These are phyloP conservation scores for Candida ascalaphidarum DNA, from an alignment of 805 yeast species.

Conservation along the genomic window DNA sequence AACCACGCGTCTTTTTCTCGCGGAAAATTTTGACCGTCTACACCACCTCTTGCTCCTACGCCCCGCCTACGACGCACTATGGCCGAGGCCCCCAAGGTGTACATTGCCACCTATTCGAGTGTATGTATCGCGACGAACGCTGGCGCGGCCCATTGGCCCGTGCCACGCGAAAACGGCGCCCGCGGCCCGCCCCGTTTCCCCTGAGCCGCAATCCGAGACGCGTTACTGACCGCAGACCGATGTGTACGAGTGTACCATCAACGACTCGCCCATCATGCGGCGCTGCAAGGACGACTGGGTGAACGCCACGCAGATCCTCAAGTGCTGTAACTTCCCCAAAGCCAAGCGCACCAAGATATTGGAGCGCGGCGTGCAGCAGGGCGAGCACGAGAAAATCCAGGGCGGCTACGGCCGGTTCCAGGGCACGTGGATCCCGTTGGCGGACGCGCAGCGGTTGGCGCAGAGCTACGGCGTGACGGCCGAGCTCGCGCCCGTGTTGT, in stretches of 20 bases:
- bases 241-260: slow-evolving; percentile 67
- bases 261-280: slow-evolving; percentile 79
- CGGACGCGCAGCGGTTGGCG: slow-evolving; percentile 48
- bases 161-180: too few relatives aligned
- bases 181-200: too few relatives aligned
- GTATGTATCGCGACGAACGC: slow-evolving; percentile 18
- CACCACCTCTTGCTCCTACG: too few relatives aligned
- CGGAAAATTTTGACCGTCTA: too few relatives aligned
- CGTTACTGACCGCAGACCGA: slow-evolving; percentile 22
- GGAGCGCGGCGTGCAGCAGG: slow-evolving; percentile 88
- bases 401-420: slow-evolving; percentile 97
- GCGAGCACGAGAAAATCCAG: slow-evolving; percentile 86
- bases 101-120: slow-evolving; percentile 37
- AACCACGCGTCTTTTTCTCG: too few relatives aligned
- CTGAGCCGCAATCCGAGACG: neutral
- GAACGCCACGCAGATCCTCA: slow-evolving; percentile 91
- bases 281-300: slow-evolving; percentile 91
- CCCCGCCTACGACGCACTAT: too few relatives aligned
- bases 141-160: neutral
- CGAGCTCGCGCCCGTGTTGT: slow-evolving; percentile 34
- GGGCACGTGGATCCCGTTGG: slow-evolving; percentile 93
- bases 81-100: slow-evolving; percentile 31
- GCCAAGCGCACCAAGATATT: slow-evolving; percentile 88
- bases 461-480: slow-evolving; percentile 29
- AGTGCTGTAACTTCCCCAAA: slow-evolving; percentile 90